Evolutionary conservation across 1,139 yeast species (phyloP), one percentile per base, ranked within the genome.

Genomic region (Hansenula lynferdii): DNA sequence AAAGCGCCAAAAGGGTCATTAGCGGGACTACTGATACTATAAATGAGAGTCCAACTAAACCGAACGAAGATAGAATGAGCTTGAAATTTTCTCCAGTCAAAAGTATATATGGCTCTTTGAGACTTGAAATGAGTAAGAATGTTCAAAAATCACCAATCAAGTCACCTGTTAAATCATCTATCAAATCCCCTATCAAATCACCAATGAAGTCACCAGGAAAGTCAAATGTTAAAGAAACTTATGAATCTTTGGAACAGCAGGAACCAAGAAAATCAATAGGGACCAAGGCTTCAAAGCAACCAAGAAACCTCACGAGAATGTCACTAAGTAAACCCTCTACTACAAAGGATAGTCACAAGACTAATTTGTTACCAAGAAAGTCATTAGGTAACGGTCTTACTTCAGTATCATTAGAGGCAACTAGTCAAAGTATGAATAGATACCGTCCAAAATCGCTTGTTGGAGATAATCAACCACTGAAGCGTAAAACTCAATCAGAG

Each of bases 1-100:
- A 53, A 42, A 20, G 36, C 23, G 31, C 35, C 23, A 38, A 34
- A 19, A 31, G 34, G n/a, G 22, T 31, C n/a, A 18, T 12, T 12
- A 14, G 26, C n/a, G 34, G 28, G 5, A 31, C 34, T 3, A 9
- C 29, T 1, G 14, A 28, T 22, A 19, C 5, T 17, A 19, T 20
- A n/a, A 7, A 23, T 23, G 28, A 25, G 14, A 23, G 27, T 22
- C 32, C 33, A n/a, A 21, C 16, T 8, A 31, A 21, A 6, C 7
- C 17, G 2, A 22, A 12, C 6, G 24, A 31, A 12, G 35, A 28
- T 3, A 19, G 24, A 6, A 21, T 15, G 3, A 30, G 26, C 12
- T 10, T 21, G n/a, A 43, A 43, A 22, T 51, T 51, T 33, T 49
- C 57, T 1, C 57, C 56, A 8, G 56, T 51, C 12, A 50, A 47